Percentiles rank a stretch among this genome's conserved stretches.
These are phyloP conservation scores for Neopestalotiopsis sp. DNA, from an alignment of 2,329 filamentous ascomycete species.

Conservation along the genomic window DNA sequence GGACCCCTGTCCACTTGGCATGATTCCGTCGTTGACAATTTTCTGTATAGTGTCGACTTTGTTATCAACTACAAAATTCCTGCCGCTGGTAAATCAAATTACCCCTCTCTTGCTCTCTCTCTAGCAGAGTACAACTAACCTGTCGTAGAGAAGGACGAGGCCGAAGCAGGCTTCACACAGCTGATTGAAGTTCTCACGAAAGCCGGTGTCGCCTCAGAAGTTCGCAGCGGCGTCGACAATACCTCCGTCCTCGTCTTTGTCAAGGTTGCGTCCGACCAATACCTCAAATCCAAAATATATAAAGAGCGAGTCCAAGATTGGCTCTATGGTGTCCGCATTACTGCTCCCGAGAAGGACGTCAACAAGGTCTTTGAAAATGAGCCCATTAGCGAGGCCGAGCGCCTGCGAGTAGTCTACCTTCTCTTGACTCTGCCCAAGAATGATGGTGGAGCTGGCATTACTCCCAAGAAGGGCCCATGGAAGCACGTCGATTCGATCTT, in stretches of 20 bases:
- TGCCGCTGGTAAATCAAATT: slow-evolving; percentile 59
- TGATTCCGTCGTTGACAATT: slow-evolving; percentile 20
- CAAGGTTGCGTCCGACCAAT: slow-evolving; percentile 75
- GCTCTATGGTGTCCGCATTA: slow-evolving; percentile 84
- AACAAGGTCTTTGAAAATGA: slow-evolving; percentile 71
- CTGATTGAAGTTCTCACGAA: slow-evolving; percentile 76
- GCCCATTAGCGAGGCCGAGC: slow-evolving; percentile 85
- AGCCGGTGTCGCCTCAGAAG: slow-evolving; percentile 87
- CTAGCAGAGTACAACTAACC: background rate
- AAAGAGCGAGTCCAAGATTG: slow-evolving; percentile 90
- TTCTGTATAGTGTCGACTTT: slow-evolving; percentile 74
- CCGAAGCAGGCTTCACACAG: slow-evolving; percentile 77
- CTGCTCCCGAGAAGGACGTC: slow-evolving; percentile 77
- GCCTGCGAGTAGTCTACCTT: slow-evolving; percentile 85
- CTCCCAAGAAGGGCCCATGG: slow-evolving; percentile 72
- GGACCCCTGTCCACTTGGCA: background rate
- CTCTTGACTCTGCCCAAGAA: slow-evolving; percentile 76
- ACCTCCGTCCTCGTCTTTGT: slow-evolving; percentile 83
- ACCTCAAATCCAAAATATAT: slow-evolving; percentile 82
- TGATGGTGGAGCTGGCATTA: slow-evolving; percentile 81
- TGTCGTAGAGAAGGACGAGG: slow-evolving; percentile 66
- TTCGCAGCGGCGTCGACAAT: slow-evolving; percentile 74
- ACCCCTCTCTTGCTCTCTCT: background rate
- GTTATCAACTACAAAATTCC: slow-evolving; percentile 82
- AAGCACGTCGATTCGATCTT: slow-evolving; percentile 76